Evolutionary conservation across 805 yeast species (phyloP).

Genomic region (Starmerella scarabaei): DNA sequence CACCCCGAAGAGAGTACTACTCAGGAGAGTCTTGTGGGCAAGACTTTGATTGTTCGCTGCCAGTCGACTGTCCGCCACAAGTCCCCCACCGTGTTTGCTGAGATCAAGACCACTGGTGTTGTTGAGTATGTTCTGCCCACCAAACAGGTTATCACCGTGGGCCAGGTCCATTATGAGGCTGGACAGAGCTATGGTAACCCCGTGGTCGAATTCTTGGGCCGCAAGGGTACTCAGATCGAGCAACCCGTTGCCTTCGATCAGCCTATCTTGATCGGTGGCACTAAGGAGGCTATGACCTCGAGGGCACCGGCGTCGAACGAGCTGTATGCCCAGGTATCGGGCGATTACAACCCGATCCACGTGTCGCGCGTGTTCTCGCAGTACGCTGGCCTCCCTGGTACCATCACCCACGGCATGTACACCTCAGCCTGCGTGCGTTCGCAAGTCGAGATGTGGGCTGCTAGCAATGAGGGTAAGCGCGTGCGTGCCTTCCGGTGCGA

Average conservation of each 20-base stretch:
- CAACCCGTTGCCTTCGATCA: constrained; percentile 86
- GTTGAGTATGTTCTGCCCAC: constrained; percentile 83
- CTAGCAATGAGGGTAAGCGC: constrained; percentile 89
- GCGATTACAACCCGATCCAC: constrained; percentile 97
- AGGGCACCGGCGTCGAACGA: constrained; percentile 94
- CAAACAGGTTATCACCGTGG: constrained; percentile 74
- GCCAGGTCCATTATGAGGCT: constrained; percentile 74
- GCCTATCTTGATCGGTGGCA: constrained; percentile 56
- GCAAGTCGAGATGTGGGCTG: constrained; percentile 96
- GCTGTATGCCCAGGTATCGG: constrained; percentile 92
- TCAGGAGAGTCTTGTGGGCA: constrained; percentile 55
- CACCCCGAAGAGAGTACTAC: constrained; percentile 45
- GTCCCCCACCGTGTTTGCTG: constrained; percentile 58
- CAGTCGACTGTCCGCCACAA: constrained; percentile 74
- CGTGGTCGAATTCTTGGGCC: constrained; percentile 79
- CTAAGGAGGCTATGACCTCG: constrained; percentile 30
- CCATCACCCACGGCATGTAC: constrained; percentile 98
- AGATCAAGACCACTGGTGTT: constrained; percentile 74
- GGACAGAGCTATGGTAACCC: constrained; percentile 95
- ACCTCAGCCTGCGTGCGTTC: constrained; percentile 92
- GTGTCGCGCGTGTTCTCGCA: constrained; percentile 89
- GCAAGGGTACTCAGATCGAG: constrained; percentile 89
- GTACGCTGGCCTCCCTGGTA: constrained; percentile 90
- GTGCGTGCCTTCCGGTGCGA: constrained; percentile 86
- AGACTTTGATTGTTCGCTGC: constrained; percentile 79